These are phyloP conservation scores for Fagopyrum esculentum DNA, from an alignment of 148 eudicot genomes.

Conservation along the genomic window DNA sequence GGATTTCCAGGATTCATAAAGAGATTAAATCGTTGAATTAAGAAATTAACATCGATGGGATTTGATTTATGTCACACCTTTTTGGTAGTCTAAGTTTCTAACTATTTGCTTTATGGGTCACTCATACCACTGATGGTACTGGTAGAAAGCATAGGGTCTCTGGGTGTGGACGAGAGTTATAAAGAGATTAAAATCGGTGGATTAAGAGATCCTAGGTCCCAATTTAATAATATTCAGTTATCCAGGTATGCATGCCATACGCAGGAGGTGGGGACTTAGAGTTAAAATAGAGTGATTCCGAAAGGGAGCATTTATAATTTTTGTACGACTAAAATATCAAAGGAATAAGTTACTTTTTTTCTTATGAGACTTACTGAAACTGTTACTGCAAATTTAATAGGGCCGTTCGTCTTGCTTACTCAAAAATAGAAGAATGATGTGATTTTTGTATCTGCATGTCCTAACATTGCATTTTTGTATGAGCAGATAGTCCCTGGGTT, in stretches of 20 bases:
- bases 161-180: background rate
- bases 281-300: background rate
- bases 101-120: background rate
- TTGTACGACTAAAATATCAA: background rate
- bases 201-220: background rate
- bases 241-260: background rate
- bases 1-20: background rate
- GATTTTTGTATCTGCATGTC: background rate
- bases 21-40: background rate
- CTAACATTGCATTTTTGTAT: slow-evolving; percentile 17
- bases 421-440: background rate
- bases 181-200: background rate
- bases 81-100: background rate
- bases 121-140: background rate
- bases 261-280: background rate
- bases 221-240: background rate
- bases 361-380: background rate
- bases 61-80: background rate
- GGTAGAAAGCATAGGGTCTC: background rate
- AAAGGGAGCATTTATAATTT: background rate
- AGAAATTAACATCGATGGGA: background rate
- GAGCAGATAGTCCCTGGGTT: slow-evolving; percentile 93
- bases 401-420: background rate
- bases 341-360: background rate
- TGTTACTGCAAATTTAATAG: background rate